Evolutionary conservation across 1,139 yeast species (phyloP).

Genomic region (Kazachstania sp.): DNA sequence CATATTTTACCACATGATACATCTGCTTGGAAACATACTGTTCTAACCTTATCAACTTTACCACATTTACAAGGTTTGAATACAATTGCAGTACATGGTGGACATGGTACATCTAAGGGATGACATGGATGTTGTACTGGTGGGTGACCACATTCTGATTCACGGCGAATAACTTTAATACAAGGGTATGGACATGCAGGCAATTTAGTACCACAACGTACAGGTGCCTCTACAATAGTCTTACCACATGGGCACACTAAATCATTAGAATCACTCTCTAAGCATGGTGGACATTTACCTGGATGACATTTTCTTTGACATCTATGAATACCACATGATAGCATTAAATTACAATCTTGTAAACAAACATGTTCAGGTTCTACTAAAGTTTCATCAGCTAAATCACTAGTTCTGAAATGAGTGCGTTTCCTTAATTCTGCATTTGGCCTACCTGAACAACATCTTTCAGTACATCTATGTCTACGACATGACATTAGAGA

Average conservation of each 20-base stretch:
- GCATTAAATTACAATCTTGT: constrained; percentile 53
- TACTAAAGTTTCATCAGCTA: constrained; percentile 48
- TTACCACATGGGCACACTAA: constrained; percentile 77
- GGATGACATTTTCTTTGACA: constrained; percentile 74
- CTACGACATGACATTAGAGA: constrained; percentile 72
- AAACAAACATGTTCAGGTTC: constrained; percentile 79
- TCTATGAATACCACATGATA: constrained; percentile 64
- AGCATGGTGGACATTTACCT: constrained; percentile 78
- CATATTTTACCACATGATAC: constrained; percentile 72
- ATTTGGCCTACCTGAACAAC: constrained; percentile 60
- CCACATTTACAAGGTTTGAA: constrained; percentile 69
- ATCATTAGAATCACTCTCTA: constrained; percentile 77
- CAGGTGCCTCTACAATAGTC: constrained; percentile 76
- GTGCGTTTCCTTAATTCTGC: constrained; percentile 54
- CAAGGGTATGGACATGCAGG: constrained; percentile 69
- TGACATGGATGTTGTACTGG: constrained; percentile 74
- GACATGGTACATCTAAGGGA: constrained; percentile 52
- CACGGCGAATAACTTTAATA: constrained; percentile 34
- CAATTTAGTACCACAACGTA: constrained; percentile 71
- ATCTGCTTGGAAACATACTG: constrained; percentile 59
- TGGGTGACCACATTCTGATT: constrained; percentile 64
- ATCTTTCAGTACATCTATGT: constrained; percentile 60
- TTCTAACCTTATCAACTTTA: constrained; percentile 42
- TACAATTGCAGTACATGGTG: constrained; percentile 66
- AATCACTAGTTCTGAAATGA: constrained; percentile 31